Base-by-base conservation (phyloP, 2,329 filamentous ascomycete species). In the Xylariaceae sp. region DNA sequence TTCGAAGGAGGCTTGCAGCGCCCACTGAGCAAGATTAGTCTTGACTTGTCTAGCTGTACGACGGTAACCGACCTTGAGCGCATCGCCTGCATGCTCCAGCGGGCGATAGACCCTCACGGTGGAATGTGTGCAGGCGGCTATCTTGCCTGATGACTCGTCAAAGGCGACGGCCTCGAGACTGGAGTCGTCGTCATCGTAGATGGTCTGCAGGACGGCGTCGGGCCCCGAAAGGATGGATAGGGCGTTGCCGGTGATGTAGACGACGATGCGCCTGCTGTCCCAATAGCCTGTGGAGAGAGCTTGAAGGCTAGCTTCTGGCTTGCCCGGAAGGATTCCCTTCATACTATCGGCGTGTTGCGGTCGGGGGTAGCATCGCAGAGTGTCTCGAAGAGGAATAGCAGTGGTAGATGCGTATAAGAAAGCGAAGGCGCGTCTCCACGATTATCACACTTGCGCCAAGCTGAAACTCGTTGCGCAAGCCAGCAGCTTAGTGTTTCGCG, bases 161-260 rank as follows among this genome's bases (percentile, higher is more conserved):
- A 97, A 82, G 31, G 84, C 81, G 58, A 97, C 83, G 28, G 90
- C 88, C 58, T 90, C 82, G 28, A 97, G 74, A 31, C 70, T 67
- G 14, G 73, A 78, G 19, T 84, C 77, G 59, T 89, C 83, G 64
- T 95, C 88, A 65, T 94, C 86, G 73, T 96, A 96, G 60, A 96
- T 87, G 4, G 92, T 97, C 71, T 99, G 94, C 33, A 96, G 73
- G 57, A 97, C 82, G 49, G 82, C 82, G 56, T 86, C 79, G 47
- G 89, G 82, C 46, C 84, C 87, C 65, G 83, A 81, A 61, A 97
- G 84, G 63, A 99, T 86, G 48, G 94, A 84, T 59, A 97, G 83
- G 56, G 90, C 90, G 71, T 87, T 89, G 64, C 93, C 93, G 54
- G 89, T 94, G 60, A 97, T 88, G 73, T 97, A 99, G 47, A 84